phyloP scores from a whole-genome alignment of 495 filamentous ascomycete genomes.

The Hypoxylon trugodes region DNA sequence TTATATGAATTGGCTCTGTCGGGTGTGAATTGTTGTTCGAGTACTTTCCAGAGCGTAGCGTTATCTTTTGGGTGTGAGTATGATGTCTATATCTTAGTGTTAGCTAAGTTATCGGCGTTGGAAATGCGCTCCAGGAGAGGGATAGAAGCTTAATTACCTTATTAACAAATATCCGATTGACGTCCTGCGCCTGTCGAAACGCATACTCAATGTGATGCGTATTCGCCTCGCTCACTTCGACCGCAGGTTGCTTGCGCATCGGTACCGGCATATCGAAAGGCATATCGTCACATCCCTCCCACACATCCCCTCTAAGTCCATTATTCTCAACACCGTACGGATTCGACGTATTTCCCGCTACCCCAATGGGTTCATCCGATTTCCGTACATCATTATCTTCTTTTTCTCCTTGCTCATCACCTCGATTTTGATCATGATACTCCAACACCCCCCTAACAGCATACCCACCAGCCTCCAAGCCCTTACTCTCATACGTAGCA shows the following conservation, averaged over 20 bases:
- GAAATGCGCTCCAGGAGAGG: no score
- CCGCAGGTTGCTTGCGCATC: constrained; percentile 37
- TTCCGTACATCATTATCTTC: not conserved
- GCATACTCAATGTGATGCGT: constrained; percentile 44
- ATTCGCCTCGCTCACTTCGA: constrained; percentile 40
- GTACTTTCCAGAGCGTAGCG: constrained; percentile 43
- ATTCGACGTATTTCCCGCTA: constrained; percentile 40
- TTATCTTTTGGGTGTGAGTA: constrained; percentile 38
- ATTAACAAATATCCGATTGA: constrained; percentile 49
- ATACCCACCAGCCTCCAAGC: constrained; percentile 35
- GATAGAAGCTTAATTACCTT: no score
- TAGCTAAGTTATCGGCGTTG: not conserved
- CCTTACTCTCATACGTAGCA: constrained; percentile 36
- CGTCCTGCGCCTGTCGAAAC: constrained; percentile 45
- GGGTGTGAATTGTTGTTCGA: constrained; percentile 41
- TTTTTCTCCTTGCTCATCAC: not conserved
- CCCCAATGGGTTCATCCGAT: constrained; percentile 24
- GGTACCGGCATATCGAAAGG: constrained; percentile 45
- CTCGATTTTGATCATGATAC: constrained; percentile 19
- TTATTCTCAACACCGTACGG: constrained; percentile 45
- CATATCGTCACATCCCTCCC: constrained; percentile 49
- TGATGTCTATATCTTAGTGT: constrained; percentile 34
- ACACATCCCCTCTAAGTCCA: constrained; percentile 36
- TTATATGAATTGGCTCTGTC: constrained; percentile 40
- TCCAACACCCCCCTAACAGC: constrained; percentile 36